Evolutionary conservation across 2,329 filamentous ascomycete genomes (phyloP).

Genomic region (Cryphonectria nitschkei): DNA sequence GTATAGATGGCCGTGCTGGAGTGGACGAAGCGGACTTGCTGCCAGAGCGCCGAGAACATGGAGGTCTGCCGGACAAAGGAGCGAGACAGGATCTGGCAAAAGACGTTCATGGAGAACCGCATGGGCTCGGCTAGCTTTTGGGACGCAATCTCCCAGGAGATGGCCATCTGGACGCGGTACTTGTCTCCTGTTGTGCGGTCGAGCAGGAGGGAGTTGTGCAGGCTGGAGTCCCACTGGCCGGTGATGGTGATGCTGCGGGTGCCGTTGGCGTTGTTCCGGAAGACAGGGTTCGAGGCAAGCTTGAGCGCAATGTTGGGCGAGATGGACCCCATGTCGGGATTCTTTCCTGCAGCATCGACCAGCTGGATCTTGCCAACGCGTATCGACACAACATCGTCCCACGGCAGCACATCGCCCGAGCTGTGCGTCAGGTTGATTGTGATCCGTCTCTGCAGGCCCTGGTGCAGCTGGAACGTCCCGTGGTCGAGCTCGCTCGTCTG

Average conservation of each 20-base stretch:
- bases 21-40: conserved; percentile 81
- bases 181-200: conserved; percentile 92
- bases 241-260: conserved; percentile 83
- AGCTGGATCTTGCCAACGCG: conserved; percentile 82
- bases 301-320: conserved; percentile 78
- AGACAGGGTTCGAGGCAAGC: conserved; percentile 74
- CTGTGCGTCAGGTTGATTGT: conserved; percentile 89
- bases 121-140: conserved; percentile 86
- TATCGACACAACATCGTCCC: conserved; percentile 79
- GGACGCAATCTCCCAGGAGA: conserved; percentile 85
- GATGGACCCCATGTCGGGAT: conserved; percentile 74
- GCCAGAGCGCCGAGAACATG: conserved; percentile 86
- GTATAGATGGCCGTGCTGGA: conserved; percentile 87
- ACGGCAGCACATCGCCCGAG: conserved; percentile 84
- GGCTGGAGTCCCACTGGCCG: conserved; percentile 96
- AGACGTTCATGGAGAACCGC: conserved; percentile 80
- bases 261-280: conserved; percentile 86
- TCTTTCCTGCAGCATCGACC: conserved; percentile 82
- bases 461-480: conserved; percentile 94
- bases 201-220: conserved; percentile 90
- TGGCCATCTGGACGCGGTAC: conserved; percentile 84
- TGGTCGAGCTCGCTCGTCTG: conserved; percentile 81
- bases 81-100: conserved; percentile 81
- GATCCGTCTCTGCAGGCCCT: conserved; percentile 88
- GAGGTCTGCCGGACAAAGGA: conserved; percentile 84